Percentiles rank a stretch among this genome's conserved stretches.
Evolutionary conservation across 352 stramenopile genomes (phyloP).

Genomic region (Plasmopara viticola): DNA sequence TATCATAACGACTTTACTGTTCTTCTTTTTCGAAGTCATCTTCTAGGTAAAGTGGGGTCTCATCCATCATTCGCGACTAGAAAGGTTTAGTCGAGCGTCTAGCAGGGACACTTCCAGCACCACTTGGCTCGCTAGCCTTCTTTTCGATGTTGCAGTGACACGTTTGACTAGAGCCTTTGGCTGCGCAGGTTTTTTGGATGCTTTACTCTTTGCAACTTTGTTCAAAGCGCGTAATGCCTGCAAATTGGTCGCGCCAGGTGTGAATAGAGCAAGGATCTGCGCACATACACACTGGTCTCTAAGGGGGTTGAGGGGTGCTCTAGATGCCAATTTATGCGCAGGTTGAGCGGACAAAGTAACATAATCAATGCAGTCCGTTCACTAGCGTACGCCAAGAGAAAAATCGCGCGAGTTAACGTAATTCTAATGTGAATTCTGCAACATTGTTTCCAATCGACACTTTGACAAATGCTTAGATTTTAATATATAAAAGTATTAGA

Average conservation of each 20-base stretch:
- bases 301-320: conserved; percentile 1
- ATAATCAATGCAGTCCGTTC: conserved; percentile 2
- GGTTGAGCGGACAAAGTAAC: conserved; percentile 2
- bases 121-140: conserved; percentile 25
- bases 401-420: not conserved
- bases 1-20: conserved; percentile 14
- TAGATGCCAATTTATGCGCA: conserved; percentile 1
- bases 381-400: conserved; percentile 2
- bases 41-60: conserved; percentile 44
- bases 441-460: not conserved
- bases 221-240: conserved; percentile 61
- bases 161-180: conserved; percentile 25
- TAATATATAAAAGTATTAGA: too few relatives aligned
- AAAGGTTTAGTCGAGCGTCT: conserved; percentile 69
- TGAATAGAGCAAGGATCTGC: conserved; percentile 56
- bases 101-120: conserved; percentile 5
- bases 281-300: conserved; percentile 3
- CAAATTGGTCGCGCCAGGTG: conserved; percentile 57
- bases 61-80: conserved; percentile 77
- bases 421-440: conserved; percentile 2
- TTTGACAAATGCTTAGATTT: too few relatives aligned
- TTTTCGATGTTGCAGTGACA: conserved; percentile 30
- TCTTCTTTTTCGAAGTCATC: conserved; percentile 65
- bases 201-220: conserved; percentile 58
- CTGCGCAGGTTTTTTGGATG: conserved; percentile 34